Evolutionary conservation across 129 eudicot species (phyloP).

Genomic region (Rutidosis leptorrhynchoides): DNA sequence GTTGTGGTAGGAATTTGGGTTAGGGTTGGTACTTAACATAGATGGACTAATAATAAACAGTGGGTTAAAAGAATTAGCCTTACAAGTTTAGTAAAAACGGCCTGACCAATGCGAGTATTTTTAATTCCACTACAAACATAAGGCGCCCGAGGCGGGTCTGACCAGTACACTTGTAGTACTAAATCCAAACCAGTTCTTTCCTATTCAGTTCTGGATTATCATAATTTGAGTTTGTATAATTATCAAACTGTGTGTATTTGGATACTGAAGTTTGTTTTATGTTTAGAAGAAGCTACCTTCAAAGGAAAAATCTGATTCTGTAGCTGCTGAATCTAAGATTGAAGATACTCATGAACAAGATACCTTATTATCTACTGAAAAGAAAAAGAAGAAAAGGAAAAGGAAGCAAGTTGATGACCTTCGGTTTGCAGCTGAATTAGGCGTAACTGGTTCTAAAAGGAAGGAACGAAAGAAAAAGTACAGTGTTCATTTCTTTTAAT

Average conservation of each 20-base stretch:
- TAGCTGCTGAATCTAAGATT: constrained; percentile 21
- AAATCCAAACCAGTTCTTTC: neutral
- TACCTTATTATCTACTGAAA: constrained; percentile 31
- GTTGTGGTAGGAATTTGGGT: too few species aligned
- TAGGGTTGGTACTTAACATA: too few species aligned
- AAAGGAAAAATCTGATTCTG: constrained; percentile 30
- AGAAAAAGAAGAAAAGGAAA: constrained; percentile 76
- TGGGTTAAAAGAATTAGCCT: too few species aligned
- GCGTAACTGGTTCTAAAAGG: constrained; percentile 52
- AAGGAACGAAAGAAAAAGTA: constrained; percentile 86
- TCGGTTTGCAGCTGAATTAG: constrained; percentile 55
- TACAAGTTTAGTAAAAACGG: too few species aligned
- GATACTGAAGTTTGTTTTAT: constrained; percentile 11
- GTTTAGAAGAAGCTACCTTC: constrained; percentile 37
- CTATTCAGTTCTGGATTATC: neutral
- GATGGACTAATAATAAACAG: too few species aligned
- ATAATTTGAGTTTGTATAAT: neutral
- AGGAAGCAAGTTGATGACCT: constrained; percentile 62
- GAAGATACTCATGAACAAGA: constrained; percentile 29
- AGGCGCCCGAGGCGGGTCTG: too few species aligned
- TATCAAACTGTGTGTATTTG: neutral
- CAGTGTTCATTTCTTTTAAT: constrained; percentile 10
- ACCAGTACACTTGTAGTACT: too few species aligned
- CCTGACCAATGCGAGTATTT: too few species aligned
- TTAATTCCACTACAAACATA: too few species aligned